A percentile compares a stretch with the other conserved stretches of the same genome.
Conservation (phyloP, 129 eudicot species). For the Arctium lappa region DNA sequence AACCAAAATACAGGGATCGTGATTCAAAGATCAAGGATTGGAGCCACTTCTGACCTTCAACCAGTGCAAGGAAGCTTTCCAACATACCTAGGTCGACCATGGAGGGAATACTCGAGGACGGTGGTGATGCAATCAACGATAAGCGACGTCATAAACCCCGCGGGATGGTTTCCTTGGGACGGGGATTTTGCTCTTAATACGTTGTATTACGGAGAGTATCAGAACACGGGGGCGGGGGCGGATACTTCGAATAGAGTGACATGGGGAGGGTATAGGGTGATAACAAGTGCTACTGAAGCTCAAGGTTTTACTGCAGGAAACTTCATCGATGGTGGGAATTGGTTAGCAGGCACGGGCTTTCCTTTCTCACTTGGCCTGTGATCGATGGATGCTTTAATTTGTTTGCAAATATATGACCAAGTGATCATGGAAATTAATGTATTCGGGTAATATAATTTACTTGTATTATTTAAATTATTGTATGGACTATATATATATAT, state of each 20-base stretch:
- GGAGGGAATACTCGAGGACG: constrained; percentile 75
- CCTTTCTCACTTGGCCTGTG: constrained; percentile 66
- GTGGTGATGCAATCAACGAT: constrained; percentile 65
- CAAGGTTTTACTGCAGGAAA: constrained; percentile 43
- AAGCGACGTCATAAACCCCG: constrained; percentile 56
- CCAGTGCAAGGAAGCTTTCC: constrained; percentile 51
- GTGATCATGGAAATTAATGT: neutral
- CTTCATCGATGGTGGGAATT: constrained; percentile 57
- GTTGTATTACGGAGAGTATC: constrained; percentile 62
- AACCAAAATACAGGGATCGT: constrained; percentile 90
- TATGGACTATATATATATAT: no score
- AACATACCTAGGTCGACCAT: constrained; percentile 75
- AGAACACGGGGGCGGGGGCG: constrained; percentile 66
- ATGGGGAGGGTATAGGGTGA: constrained; percentile 68
- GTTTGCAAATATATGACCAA: neutral
- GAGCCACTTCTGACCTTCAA: constrained; percentile 59
- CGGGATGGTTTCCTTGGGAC: constrained; percentile 80
- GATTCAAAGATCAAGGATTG: constrained; percentile 63
- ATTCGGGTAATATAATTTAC: neutral
- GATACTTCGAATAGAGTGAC: constrained; percentile 53
- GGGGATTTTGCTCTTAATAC: constrained; percentile 66
- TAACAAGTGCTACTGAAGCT: constrained; percentile 62
- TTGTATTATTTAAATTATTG: neutral
- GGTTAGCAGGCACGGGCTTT: constrained; percentile 54
- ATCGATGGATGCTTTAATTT: neutral